These are phyloP conservation scores for Sphagnum magellanicum DNA, from an alignment of 228 moss, liverwort and hornwort genomes.

Conservation along the genomic window DNA sequence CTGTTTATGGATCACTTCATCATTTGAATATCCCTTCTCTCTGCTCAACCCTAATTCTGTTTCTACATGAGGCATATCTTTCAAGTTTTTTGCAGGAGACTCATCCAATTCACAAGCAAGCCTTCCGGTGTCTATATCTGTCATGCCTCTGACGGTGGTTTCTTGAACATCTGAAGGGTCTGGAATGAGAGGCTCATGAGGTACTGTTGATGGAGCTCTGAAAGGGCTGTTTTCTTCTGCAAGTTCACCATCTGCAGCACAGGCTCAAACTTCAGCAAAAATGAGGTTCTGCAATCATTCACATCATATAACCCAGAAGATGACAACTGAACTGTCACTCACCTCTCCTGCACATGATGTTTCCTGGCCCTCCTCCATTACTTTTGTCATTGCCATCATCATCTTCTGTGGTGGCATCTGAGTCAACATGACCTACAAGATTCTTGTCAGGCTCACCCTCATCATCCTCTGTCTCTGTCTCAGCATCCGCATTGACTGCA, in stretches of 20 bases:
- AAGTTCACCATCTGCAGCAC: background rate
- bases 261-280: background rate
- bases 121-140: background rate
- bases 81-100: background rate
- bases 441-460: conserved; percentile 22
- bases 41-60: background rate
- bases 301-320: background rate
- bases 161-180: background rate
- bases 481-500: conserved; percentile 12
- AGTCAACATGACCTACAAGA: conserved; percentile 25
- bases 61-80: background rate
- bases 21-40: background rate
- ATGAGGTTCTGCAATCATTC: background rate
- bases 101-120: too few relatives aligned
- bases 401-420: conserved; percentile 58
- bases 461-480: conserved; percentile 38
- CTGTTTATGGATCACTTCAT: background rate
- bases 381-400: conserved; percentile 13
- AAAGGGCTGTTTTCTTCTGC: background rate
- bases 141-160: background rate
- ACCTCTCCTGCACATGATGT: conserved; percentile 30
- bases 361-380: too few relatives aligned
- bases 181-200: background rate
- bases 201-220: background rate
- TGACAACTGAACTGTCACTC: conserved; percentile 7